Evolutionary conservation across 306 rosid genomes (phyloP).

Genomic region (Arachis hypogaea): DNA sequence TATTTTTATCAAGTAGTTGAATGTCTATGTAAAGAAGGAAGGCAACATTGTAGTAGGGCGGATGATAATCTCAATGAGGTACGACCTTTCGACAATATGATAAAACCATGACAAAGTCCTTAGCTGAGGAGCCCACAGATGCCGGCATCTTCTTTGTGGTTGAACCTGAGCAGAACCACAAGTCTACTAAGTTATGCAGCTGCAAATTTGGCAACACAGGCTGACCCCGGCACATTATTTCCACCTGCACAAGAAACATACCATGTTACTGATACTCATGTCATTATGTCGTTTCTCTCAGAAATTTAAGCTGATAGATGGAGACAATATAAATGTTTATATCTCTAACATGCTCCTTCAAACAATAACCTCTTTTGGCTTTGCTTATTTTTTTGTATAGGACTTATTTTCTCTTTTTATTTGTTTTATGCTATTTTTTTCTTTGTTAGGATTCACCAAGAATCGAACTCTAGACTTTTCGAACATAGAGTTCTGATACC

Average conservation of each 20-base stretch:
- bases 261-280: conserved; percentile 8
- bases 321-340: too few species aligned
- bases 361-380: too few species aligned
- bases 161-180: conserved; percentile 84
- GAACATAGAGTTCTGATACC: too few species aligned
- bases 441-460: too few species aligned
- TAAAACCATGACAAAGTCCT: conserved; percentile 95
- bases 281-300: too few species aligned
- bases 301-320: too few species aligned
- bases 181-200: conserved; percentile 76
- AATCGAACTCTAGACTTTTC: too few species aligned
- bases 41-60: background rate
- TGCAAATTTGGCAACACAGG: conserved; percentile 69
- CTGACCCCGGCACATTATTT: conserved; percentile 84
- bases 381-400: too few species aligned
- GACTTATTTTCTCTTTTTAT: too few species aligned
- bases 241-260: conserved; percentile 59
- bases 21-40: conserved; percentile 5
- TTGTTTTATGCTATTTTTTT: too few species aligned
- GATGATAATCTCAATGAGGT: conserved; percentile 35
- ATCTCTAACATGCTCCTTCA: too few species aligned
- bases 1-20: conserved; percentile 4
- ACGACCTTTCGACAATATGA: conserved; percentile 71
- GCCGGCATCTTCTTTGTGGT: conserved; percentile 72
- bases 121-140: conserved; percentile 87